phyloP scores from a whole-genome alignment of 2,329 filamentous ascomycete genomes.

The Talaromyces sp. region DNA sequence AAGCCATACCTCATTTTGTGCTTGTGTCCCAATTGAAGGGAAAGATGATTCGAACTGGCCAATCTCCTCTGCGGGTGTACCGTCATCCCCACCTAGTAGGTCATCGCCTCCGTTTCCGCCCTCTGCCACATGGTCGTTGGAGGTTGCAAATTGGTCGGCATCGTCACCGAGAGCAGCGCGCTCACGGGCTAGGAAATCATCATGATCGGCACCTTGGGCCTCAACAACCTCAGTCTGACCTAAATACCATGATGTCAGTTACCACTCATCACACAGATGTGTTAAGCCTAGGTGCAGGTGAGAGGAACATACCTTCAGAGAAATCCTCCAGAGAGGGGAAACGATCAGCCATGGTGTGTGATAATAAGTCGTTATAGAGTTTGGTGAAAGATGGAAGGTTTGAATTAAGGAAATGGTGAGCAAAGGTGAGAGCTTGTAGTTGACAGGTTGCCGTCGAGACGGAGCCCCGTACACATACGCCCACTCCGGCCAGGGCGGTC shows the following conservation, averaged over 20 bases:
- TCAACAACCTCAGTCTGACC: conserved; percentile 39
- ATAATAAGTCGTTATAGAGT: conserved; percentile 6
- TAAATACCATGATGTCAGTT: conserved; percentile 27
- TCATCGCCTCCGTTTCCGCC: conserved; percentile 66
- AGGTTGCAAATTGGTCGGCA: conserved; percentile 82
- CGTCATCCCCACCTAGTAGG: conserved; percentile 65
- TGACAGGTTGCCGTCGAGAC: conserved; percentile 27
- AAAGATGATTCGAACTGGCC: conserved; percentile 84
- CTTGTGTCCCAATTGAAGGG: conserved; percentile 74
- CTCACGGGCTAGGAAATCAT: conserved; percentile 89
- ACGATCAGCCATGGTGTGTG: conserved; percentile 68
- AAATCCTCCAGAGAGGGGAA: conserved; percentile 81
- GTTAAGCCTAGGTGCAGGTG: conserved; percentile 21
- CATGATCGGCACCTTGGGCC: conserved; percentile 52
- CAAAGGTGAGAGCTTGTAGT: conserved; percentile 3
- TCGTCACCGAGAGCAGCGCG: conserved; percentile 89
- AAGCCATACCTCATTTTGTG: conserved; percentile 67
- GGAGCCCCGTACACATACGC: conserved; percentile 7
- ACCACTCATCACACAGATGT: conserved; percentile 25
- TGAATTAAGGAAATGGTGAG: conserved; percentile 9
- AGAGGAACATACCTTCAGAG: conserved; percentile 56
- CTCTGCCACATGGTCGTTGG: conserved; percentile 65
- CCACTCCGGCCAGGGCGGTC: conserved; percentile 13
- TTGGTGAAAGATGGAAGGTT: background rate
- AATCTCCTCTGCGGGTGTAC: conserved; percentile 47